Base-by-base conservation (phyloP, 345 rosid genomes). In the Sisymbrium irio region DNA sequence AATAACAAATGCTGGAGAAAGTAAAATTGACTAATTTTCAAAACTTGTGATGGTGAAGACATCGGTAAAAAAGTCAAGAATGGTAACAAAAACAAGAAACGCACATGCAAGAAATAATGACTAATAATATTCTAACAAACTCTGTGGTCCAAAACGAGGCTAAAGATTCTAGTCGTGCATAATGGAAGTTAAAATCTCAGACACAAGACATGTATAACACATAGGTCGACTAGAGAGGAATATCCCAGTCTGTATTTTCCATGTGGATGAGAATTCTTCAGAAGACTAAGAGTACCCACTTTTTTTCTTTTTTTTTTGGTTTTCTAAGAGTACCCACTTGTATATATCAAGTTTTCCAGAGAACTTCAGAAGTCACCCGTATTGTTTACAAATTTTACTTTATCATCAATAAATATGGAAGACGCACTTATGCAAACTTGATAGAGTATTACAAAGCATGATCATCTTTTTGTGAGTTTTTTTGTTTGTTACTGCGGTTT, bases 41-140 rank as follows among this genome's bases (percentile, higher is more conserved):
- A 53, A 67, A 32, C 12, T 42, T 42, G 65, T 44, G 73, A 45
- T 42, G 35, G 15, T 44, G 35, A 41, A 57, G 22, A 6, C 57
- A 33, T 33, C 9, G 46, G 9, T 3, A 57, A 49, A 57, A 35
- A 56, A 57, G 73, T 42, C 65, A 57, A 44, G 55, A 57, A 57
- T n/a, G 65, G 33, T 9, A 32, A 32, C n/a, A 32, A 42, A 42
- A 69, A 32, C 65, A 57, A 71, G 42, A 61, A 70, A 61, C 50
- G 46, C 60, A 37, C 61, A 61, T 27, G 33, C 51, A 50, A 71
- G 61, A 50, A 40, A 49, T 27, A 35, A 35, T 45, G 58, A 46
- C 22, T 18, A n/a, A n/a, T n/a, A n/a, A n/a, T n/a, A n/a, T n/a
- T n/a, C n/a, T n/a, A 32, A 14, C 33, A 4, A 19, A 47, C 3